These are phyloP conservation scores for Skeletonema marinoi DNA, from an alignment of 108 stramenopile species.

Conservation along the genomic window DNA sequence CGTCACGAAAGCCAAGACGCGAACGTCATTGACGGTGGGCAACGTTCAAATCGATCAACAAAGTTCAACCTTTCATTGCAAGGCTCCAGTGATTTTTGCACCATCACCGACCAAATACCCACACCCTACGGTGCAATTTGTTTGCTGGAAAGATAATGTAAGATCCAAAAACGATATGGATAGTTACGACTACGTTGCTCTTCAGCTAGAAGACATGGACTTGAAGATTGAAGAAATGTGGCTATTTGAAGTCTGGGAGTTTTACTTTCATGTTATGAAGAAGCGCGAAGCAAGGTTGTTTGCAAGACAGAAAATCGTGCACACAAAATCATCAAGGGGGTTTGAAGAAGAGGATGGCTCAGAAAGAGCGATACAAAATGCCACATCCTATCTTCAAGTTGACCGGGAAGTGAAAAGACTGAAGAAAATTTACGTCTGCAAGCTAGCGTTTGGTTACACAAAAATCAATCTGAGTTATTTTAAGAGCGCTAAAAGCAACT, in stretches of 20 bases:
- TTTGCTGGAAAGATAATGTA: constrained; percentile 80
- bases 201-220: constrained; percentile 81
- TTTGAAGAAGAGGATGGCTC: constrained; percentile 24
- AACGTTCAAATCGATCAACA: constrained; percentile 85
- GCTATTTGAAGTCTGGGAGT: constrained; percentile 77
- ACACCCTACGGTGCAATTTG: constrained; percentile 77
- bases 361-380: constrained; percentile 6
- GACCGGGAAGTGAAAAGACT: neutral
- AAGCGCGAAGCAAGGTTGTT: constrained; percentile 42
- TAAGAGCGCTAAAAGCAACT: constrained; percentile 50
- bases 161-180: constrained; percentile 68
- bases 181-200: constrained; percentile 72
- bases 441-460: constrained; percentile 70
- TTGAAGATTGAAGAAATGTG: constrained; percentile 77
- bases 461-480: constrained; percentile 82
- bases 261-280: constrained; percentile 57
- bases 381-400: neutral
- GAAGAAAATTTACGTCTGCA: constrained; percentile 73
- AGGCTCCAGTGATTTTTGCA: constrained; percentile 78
- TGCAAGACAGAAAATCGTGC: constrained; percentile 21
- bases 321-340: constrained; percentile 11
- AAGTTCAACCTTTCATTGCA: constrained; percentile 35
- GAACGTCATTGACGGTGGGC: constrained; percentile 66
- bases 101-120: constrained; percentile 66
- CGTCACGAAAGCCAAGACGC: constrained; percentile 70